Conservation (phyloP, 2,329 filamentous ascomycete species). For the Venturia carpophila region DNA sequence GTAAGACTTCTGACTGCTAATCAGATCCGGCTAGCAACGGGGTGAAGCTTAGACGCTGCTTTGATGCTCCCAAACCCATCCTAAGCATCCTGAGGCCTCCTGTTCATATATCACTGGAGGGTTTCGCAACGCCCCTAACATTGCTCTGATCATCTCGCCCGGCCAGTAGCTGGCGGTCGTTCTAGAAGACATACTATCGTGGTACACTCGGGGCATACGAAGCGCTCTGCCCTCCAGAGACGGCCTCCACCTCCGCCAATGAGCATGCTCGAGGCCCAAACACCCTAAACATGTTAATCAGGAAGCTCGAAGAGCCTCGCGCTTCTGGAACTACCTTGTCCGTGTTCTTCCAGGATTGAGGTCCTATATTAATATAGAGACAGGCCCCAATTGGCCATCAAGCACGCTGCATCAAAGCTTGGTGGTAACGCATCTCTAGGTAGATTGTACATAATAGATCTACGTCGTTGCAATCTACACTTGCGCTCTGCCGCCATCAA, state of each 20-base stretch:
- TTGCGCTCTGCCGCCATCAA: neutral
- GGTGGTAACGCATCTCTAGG: neutral
- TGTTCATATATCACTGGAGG: neutral
- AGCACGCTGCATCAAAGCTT: slow-evolving; percentile 9
- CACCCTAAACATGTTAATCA: slow-evolving; percentile 1
- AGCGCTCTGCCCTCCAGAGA: neutral
- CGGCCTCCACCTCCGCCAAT: neutral
- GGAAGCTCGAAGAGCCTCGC: neutral
- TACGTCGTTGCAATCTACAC: neutral
- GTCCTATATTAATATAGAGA: neutral
- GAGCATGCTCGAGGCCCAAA: neutral
- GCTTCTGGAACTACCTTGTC: neutral
- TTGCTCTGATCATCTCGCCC: neutral
- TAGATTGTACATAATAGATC: slow-evolving; percentile 9
- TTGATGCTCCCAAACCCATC: neutral
- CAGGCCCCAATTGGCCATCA: neutral
- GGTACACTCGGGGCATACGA: neutral
- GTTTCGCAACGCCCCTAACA: neutral
- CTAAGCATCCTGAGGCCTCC: slow-evolving; percentile 1
- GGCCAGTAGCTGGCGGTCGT: neutral
- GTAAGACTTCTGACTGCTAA: neutral
- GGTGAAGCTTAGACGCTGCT: neutral
- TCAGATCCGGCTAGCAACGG: neutral
- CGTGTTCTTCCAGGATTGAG: neutral
- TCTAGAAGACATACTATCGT: neutral